These are phyloP conservation scores for Mycena leptocephala DNA, from an alignment of 768 basidiomycete genomes.

Conservation along the genomic window DNA sequence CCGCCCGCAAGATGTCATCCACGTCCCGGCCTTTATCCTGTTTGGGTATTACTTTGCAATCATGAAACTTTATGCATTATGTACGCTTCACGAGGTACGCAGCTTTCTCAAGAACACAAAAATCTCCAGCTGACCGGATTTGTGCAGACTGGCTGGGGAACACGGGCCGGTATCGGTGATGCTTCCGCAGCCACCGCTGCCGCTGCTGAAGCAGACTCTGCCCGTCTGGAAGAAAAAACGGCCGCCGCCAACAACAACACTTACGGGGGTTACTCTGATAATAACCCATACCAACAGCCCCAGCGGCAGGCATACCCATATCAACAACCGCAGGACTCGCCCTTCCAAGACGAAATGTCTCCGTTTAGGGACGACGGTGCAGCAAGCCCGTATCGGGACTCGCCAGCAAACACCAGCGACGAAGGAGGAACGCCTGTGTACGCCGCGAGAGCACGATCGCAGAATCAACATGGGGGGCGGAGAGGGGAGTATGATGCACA, in stretches of 20 bases:
- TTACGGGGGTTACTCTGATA: constrained; percentile 31
- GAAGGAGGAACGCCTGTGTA: constrained; percentile 34
- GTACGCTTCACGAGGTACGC: constrained; percentile 88
- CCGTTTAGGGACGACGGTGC: constrained; percentile 1
- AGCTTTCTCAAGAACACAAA: background rate
- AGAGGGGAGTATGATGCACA: constrained; percentile 24
- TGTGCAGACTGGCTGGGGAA: constrained; percentile 91
- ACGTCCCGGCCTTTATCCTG: constrained; percentile 88
- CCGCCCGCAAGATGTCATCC: constrained; percentile 81
- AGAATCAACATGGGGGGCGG: constrained; percentile 8
- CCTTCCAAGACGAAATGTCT: constrained; percentile 35
- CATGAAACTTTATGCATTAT: constrained; percentile 95
- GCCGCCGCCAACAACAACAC: constrained; percentile 35
- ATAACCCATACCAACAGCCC: constrained; percentile 47
- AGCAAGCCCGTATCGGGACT: constrained; percentile 34
- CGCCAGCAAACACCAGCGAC: constrained; percentile 23
- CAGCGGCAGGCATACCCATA: constrained; percentile 36
- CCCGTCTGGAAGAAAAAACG: constrained; percentile 45
- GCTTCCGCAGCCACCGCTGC: constrained; percentile 84
- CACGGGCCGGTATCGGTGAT: constrained; percentile 94
- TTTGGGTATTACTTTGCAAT: constrained; percentile 96
- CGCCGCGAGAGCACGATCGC: constrained; percentile 26
- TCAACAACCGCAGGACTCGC: constrained; percentile 31
- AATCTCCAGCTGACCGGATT: constrained; percentile 10
- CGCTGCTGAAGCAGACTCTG: constrained; percentile 61